Evolutionary conservation across 2,329 filamentous ascomycete genomes (phyloP).

Genomic region (Cryphonectria parasitica): DNA sequence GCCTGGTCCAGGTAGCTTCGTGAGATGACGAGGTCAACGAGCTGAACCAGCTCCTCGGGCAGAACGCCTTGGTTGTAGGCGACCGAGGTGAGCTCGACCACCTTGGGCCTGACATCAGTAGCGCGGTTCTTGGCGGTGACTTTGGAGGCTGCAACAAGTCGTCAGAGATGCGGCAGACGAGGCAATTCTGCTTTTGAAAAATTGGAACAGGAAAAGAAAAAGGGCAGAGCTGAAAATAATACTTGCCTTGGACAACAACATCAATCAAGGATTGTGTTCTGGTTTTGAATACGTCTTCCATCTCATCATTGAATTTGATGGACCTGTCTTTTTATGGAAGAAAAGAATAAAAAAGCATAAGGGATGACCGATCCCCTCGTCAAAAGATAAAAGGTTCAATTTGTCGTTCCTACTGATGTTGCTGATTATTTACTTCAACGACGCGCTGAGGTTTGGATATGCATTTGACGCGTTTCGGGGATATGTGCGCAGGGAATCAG

Average conservation of each 20-base stretch:
- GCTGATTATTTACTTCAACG: neutral
- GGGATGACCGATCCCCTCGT: neutral
- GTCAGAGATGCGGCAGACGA: conserved; percentile 15
- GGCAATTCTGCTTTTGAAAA: neutral
- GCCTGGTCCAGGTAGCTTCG: conserved; percentile 76
- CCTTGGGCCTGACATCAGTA: conserved; percentile 63
- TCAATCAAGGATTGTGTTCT: conserved; percentile 38
- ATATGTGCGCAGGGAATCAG: neutral
- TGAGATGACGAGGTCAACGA: conserved; percentile 69
- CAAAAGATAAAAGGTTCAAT: neutral
- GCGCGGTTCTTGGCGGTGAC: conserved; percentile 68
- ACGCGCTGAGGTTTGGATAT: conserved; percentile 9
- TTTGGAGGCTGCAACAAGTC: conserved; percentile 53
- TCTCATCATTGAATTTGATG: neutral
- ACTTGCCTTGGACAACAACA: conserved; percentile 42
- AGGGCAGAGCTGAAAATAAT: neutral
- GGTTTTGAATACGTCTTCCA: conserved; percentile 24
- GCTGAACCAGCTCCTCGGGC: conserved; percentile 59
- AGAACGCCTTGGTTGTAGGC: conserved; percentile 72
- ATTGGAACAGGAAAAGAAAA: neutral
- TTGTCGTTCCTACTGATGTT: neutral
- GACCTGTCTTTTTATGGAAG: neutral
- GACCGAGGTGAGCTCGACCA: conserved; percentile 65
- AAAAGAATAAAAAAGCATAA: too few relatives aligned
- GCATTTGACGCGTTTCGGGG: conserved; percentile 24